A percentile compares a stretch with the other conserved stretches of the same genome.
Evolutionary conservation across 768 basidiomycete genomes (phyloP).

Genomic region (Melanogaster broomeanus): DNA sequence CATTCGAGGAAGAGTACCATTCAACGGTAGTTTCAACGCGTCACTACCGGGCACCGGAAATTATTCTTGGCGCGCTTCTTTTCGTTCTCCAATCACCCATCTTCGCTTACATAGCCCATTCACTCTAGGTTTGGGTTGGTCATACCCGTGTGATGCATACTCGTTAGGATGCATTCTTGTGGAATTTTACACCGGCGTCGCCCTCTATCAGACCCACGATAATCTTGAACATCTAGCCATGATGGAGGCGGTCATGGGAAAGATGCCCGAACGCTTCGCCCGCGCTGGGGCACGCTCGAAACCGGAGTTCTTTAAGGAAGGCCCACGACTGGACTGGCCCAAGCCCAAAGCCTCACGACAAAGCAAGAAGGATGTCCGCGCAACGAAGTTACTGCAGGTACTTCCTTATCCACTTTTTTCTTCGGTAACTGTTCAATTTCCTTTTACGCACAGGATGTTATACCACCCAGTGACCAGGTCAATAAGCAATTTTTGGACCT

Average conservation of each 20-base stretch:
- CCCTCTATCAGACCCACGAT: conserved; percentile 99
- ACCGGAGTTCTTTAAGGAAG: conserved; percentile 92
- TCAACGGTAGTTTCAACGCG: conserved; percentile 97
- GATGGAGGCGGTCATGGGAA: conserved; percentile 99
- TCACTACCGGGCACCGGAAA: conserved; percentile 98
- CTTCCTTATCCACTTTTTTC: conserved; percentile 25
- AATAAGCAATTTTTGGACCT: conserved; percentile 87
- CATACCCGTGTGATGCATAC: conserved; percentile 97
- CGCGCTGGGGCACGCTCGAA: conserved; percentile 76
- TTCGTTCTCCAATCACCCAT: conserved; percentile 14
- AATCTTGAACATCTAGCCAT: conserved; percentile 99
- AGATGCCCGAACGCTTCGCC: conserved; percentile 88
- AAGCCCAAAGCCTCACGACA: conserved; percentile 85
- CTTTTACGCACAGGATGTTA: conserved; percentile 65
- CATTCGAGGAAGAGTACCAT: conserved; percentile 97
- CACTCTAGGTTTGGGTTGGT: conserved; percentile 94
- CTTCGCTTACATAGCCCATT: conserved; percentile 8
- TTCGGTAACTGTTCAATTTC: conserved; percentile 1
- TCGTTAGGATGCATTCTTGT: conserved; percentile 98
- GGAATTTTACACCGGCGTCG: conserved; percentile 96
- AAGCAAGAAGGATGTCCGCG: conserved; percentile 91
- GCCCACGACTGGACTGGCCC: conserved; percentile 87
- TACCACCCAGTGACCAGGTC: conserved; percentile 69
- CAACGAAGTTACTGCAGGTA: conserved; percentile 77
- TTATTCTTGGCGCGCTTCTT: conserved; percentile 82